Evolutionary conservation across 2,329 filamentous ascomycete species (phyloP), one percentile per base, ranked within the genome.

Genomic region (Biscogniauxia marginata): DNA sequence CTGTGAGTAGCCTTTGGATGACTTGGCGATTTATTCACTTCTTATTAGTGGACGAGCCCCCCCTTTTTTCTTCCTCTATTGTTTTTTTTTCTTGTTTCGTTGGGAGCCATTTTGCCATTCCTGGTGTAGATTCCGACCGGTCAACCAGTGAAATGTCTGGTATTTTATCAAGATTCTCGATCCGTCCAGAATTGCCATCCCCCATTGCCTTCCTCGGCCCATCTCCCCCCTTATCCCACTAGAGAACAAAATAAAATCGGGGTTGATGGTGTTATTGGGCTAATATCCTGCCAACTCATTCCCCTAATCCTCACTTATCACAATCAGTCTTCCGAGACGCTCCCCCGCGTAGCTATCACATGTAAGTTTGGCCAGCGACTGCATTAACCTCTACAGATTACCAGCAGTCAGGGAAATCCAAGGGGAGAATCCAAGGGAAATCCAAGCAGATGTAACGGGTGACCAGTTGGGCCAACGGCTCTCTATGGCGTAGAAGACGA

Each of bases 311-410:
- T 19, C 9, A 19, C 13, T 43, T 30, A 6, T 39, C 43, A n/a
- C n/a, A n/a, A n/a, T n/a, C n/a, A n/a, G n/a, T n/a, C n/a, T n/a
- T n/a, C n/a, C n/a, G n/a, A n/a, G n/a, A n/a, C n/a, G n/a, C n/a
- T n/a, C 49, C 56, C 57, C 56, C 58, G 56, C 60, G 47, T 49
- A 45, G 51, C 25, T 59, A 45, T 64, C 58, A 64, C 60, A 64
- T 62, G 60, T 56, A 60, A 63, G 54, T 58, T 56, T 47, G 23
- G n/a, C 46, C 45, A 46, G 22, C 19, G 34, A 25, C 50, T 52
- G 46, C 46, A 1, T 52, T 43, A 59, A 60, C 57, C 50, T 62
- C 59, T 57, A 62, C 56, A 54, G 49, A 53, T 56, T 54, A 50
- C 30, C 6, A 39, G 30, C 30, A 39, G 13, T 16, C 13, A 16